These are phyloP conservation scores for Moesziomyces sp. DNA, from an alignment of 1,284 basidiomycete species.

Conservation along the genomic window DNA sequence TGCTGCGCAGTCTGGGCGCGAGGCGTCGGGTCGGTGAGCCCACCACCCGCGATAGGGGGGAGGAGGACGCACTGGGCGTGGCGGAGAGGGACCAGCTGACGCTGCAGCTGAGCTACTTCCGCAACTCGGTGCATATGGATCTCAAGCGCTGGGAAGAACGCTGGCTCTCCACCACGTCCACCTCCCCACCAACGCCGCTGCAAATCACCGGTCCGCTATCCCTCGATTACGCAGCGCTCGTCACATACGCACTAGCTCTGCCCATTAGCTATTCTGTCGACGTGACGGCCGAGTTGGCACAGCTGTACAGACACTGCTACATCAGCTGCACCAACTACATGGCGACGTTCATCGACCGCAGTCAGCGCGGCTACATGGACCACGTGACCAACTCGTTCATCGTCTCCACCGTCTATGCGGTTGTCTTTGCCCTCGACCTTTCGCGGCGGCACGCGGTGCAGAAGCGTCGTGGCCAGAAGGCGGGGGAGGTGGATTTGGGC, in stretches of 20 bases:
- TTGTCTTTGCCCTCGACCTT: slow-evolving; percentile 29
- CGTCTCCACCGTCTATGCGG: slow-evolving; percentile 39
- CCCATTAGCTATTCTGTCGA: slow-evolving; percentile 33
- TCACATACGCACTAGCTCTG: slow-evolving; percentile 43
- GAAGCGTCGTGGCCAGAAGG: neutral
- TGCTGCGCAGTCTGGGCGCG: slow-evolving; percentile 23
- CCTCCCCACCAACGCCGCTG: slow-evolving; percentile 14
- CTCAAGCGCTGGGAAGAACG: slow-evolving; percentile 47
- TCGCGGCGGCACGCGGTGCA: neutral
- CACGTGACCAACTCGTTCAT: slow-evolving; percentile 28
- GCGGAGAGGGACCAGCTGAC: slow-evolving; percentile 31
- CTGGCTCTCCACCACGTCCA: slow-evolving; percentile 23
- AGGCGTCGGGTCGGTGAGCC: neutral
- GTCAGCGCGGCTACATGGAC: slow-evolving; percentile 14
- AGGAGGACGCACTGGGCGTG: neutral
- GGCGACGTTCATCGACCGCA: slow-evolving; percentile 36
- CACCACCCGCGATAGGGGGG: neutral
- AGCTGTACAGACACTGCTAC: slow-evolving; percentile 40
- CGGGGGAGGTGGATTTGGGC: slow-evolving; percentile 17
- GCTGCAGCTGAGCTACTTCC: slow-evolving; percentile 38
- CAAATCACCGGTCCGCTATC: slow-evolving; percentile 32
- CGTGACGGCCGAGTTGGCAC: slow-evolving; percentile 14
- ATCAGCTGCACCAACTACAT: slow-evolving; percentile 44
- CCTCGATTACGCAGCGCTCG: slow-evolving; percentile 42
- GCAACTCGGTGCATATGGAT: slow-evolving; percentile 39